Evolutionary conservation across 352 stramenopile species (phyloP).

Genomic region (Phytophthora fragariaefolia): DNA sequence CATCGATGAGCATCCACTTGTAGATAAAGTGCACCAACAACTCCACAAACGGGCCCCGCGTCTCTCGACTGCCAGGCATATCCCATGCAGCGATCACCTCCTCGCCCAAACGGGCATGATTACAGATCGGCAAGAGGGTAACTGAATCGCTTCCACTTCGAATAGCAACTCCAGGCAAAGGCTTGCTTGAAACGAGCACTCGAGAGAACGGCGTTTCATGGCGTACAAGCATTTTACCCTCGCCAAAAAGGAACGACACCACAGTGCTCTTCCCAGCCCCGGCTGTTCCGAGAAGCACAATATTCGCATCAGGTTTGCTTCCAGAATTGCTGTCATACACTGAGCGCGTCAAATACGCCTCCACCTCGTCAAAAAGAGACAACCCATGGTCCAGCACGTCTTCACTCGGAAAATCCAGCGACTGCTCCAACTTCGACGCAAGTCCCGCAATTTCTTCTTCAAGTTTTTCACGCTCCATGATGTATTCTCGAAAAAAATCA

Average conservation of each 20-base stretch:
- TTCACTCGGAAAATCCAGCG: background rate
- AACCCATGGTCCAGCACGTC: constrained; percentile 22
- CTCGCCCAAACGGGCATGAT: background rate
- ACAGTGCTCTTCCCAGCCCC: constrained; percentile 27
- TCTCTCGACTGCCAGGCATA: constrained; percentile 38
- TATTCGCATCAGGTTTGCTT: background rate
- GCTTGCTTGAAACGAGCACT: constrained; percentile 1
- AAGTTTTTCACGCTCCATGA: background rate
- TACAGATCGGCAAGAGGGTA: constrained; percentile 20
- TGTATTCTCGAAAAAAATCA: background rate
- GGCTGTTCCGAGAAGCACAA: constrained; percentile 27
- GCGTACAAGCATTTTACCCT: constrained; percentile 14
- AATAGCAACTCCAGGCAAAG: constrained; percentile 19
- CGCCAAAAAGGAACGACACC: constrained; percentile 33
- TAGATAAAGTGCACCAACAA: constrained; percentile 30
- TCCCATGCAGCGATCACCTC: constrained; percentile 24
- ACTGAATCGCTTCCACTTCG: constrained; percentile 10
- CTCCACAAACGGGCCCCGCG: constrained; percentile 26
- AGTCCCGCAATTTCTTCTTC: background rate
- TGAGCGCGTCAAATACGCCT: constrained; percentile 19
- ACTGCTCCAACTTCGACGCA: background rate
- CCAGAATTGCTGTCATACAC: background rate
- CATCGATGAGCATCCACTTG: constrained; percentile 24
- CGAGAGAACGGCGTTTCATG: constrained; percentile 15
- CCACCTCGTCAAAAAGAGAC: constrained; percentile 15